Percentiles rank a stretch among this genome's conserved stretches.
These are phyloP conservation scores for Triangularia setosa DNA, from an alignment of 2,329 filamentous ascomycete species.

Conservation along the genomic window DNA sequence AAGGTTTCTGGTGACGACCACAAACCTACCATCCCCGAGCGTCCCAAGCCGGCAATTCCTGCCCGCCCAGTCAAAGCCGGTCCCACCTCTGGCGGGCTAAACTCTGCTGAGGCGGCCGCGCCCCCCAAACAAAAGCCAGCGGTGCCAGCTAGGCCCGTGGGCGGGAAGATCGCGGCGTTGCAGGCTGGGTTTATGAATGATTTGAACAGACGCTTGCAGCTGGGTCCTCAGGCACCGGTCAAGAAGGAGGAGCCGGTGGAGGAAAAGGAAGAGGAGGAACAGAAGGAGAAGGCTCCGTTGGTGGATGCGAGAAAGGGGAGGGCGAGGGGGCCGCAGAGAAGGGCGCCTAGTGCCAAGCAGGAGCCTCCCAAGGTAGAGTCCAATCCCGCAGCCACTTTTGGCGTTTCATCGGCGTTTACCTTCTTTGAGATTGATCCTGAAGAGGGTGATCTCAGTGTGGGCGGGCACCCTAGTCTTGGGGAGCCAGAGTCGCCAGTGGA, in stretches of 20 bases:
- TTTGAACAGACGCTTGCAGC: slow-evolving; percentile 80
- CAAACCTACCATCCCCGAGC: slow-evolving; percentile 45
- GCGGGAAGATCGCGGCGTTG: slow-evolving; percentile 84
- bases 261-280: slow-evolving; percentile 50
- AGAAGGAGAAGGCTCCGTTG: slow-evolving; percentile 72
- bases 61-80: slow-evolving; percentile 56
- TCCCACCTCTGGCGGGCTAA: slow-evolving; percentile 36
- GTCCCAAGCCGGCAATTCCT: slow-evolving; percentile 59
- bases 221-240: slow-evolving; percentile 79
- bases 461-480: slow-evolving; percentile 16
- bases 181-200: slow-evolving; percentile 92
- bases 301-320: slow-evolving; percentile 85
- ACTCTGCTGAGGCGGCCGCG: slow-evolving; percentile 39
- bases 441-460: slow-evolving; percentile 42
- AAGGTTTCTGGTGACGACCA: slow-evolving; percentile 38
- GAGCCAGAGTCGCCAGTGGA: slow-evolving; percentile 12
- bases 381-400: slow-evolving; percentile 40
- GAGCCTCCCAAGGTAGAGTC: slow-evolving; percentile 20
- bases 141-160: slow-evolving; percentile 72
- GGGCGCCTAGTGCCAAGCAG: slow-evolving; percentile 35
- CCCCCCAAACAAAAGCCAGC: slow-evolving; percentile 69
- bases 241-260: slow-evolving; percentile 60
- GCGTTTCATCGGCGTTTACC: slow-evolving; percentile 45
- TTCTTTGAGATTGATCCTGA: slow-evolving; percentile 52
- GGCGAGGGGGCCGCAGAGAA: slow-evolving; percentile 74